Evolutionary conservation across 2,329 filamentous ascomycete genomes (phyloP).

Genomic region (Phialophora tarda): DNA sequence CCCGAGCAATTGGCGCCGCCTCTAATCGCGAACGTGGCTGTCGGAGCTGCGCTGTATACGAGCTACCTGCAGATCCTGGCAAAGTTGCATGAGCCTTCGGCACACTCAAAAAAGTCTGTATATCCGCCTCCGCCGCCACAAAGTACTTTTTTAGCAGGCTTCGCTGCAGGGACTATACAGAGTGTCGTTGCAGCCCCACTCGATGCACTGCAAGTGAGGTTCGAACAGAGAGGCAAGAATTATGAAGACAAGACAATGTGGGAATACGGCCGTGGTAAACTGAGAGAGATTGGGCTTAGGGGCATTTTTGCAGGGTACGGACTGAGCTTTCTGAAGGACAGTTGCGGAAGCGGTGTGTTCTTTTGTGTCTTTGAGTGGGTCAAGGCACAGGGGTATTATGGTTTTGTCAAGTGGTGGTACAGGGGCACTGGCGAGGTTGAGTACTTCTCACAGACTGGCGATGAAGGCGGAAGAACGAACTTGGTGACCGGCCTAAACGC

Average conservation of each 20-base stretch:
- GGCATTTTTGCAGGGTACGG: constrained; percentile 69
- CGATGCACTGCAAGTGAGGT: constrained; percentile 67
- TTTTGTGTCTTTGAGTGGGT: constrained; percentile 68
- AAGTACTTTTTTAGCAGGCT: constrained; percentile 64
- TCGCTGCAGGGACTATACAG: constrained; percentile 64
- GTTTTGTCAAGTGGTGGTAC: constrained; percentile 65
- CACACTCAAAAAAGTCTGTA: constrained; percentile 61
- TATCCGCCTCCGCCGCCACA: constrained; percentile 63
- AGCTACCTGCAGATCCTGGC: constrained; percentile 66
- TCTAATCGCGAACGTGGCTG: constrained; percentile 65
- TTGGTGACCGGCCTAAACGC: constrained; percentile 27
- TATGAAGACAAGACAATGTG: constrained; percentile 63
- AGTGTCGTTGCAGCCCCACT: constrained; percentile 67
- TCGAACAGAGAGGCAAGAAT: constrained; percentile 54
- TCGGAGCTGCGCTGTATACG: constrained; percentile 68
- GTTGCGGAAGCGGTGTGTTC: constrained; percentile 66
- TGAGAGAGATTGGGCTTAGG: constrained; percentile 63
- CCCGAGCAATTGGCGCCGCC: constrained; percentile 69
- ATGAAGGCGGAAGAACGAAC: constrained; percentile 1
- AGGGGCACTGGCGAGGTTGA: constrained; percentile 42
- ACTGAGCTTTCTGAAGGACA: constrained; percentile 64
- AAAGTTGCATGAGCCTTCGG: constrained; percentile 63
- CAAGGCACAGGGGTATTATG: constrained; percentile 67
- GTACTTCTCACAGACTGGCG: background rate
- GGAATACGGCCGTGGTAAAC: constrained; percentile 65